Conservation (phyloP, 106 monocot species). For the Dendrobium huoshanense region DNA sequence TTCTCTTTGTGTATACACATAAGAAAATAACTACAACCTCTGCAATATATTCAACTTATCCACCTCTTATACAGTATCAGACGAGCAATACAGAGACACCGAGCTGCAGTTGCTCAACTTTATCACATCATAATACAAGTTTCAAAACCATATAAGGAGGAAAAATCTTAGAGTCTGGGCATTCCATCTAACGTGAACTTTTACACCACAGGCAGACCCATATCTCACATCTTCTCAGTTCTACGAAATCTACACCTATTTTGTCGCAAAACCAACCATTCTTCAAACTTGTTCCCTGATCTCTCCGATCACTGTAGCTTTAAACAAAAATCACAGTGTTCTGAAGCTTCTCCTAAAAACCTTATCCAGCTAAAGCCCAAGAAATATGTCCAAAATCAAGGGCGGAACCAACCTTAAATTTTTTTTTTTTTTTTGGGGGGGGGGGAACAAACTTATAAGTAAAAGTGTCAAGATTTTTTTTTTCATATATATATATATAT, state of each 20-base stretch:
- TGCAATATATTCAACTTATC: too few relatives aligned
- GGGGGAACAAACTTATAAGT: too few relatives aligned
- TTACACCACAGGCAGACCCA: not conserved
- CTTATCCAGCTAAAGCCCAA: constrained; percentile 14
- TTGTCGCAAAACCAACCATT: not conserved
- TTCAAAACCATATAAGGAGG: not conserved
- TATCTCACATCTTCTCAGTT: too few relatives aligned
- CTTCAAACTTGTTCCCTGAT: not conserved
- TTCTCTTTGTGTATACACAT: too few relatives aligned
- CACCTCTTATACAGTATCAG: not conserved
- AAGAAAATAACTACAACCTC: too few relatives aligned
- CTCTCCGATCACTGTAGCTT: constrained; percentile 21
- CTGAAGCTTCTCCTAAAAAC: constrained; percentile 23
- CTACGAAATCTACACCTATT: too few relatives aligned
- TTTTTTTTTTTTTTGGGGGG: too few relatives aligned
- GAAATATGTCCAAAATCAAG: constrained; percentile 4
- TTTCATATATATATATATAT: too few relatives aligned
- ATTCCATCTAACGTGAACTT: not conserved
- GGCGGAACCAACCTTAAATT: too few relatives aligned
- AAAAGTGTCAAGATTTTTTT: too few relatives aligned
- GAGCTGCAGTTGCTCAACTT: too few relatives aligned
- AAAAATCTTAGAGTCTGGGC: not conserved
- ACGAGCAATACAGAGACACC: not conserved
- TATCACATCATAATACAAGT: not conserved
- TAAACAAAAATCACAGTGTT: constrained; percentile 20